A percentile compares a stretch with the other conserved stretches of the same genome.
phyloP scores from a whole-genome alignment of 164 flowering plant genomes.

The Magnolia sinica region DNA sequence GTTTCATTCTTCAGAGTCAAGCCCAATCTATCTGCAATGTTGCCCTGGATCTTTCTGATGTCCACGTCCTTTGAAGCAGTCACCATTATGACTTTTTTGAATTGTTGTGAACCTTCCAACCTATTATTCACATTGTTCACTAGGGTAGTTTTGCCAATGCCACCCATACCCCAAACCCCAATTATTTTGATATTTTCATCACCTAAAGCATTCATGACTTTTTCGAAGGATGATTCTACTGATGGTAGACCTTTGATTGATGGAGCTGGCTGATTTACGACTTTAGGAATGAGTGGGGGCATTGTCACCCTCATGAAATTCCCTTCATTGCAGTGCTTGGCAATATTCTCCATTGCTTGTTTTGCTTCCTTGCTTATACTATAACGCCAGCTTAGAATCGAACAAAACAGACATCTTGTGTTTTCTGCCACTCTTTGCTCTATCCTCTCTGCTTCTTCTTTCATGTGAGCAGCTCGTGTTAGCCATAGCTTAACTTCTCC shows the following conservation, averaged over 20 bases:
- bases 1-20: neutral
- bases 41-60: neutral
- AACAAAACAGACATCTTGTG: neutral
- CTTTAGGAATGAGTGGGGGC: neutral
- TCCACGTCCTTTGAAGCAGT: neutral
- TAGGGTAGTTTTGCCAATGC: constrained; percentile 10
- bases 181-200: neutral
- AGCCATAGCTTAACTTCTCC: neutral
- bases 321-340: neutral
- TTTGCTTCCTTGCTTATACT: neutral
- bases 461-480: neutral
- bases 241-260: neutral
- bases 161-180: constrained; percentile 17
- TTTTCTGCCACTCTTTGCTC: neutral
- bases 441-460: neutral
- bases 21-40: neutral
- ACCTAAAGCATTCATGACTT: constrained; percentile 7
- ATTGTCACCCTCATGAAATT: neutral
- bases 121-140: neutral
- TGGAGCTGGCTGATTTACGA: neutral
- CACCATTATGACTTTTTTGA: neutral
- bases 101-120: neutral
- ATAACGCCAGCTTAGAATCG: neutral
- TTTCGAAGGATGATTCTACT: neutral
- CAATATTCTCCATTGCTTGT: neutral